Evolutionary conservation across 2,329 filamentous ascomycete species (phyloP).

Genomic region (Alternaria conjuncta): DNA sequence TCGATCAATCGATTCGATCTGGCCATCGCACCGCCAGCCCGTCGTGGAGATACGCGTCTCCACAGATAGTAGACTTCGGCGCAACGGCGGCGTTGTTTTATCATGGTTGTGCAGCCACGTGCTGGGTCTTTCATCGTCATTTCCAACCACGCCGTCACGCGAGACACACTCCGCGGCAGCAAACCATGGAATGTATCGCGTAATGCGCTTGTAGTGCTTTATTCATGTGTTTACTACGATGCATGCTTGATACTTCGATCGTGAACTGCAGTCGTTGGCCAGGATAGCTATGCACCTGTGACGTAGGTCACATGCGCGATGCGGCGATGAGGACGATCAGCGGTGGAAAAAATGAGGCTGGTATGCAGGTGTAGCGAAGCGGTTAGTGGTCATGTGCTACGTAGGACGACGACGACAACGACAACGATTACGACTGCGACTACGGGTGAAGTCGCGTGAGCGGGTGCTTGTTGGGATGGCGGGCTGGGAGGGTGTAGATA

Average conservation of each 20-base stretch:
- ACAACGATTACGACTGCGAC: not conserved
- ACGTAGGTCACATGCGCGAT: not conserved
- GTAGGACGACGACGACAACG: not conserved
- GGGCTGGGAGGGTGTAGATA: not conserved
- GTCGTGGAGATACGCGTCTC: not conserved
- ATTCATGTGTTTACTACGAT: not conserved
- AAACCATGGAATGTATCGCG: not conserved
- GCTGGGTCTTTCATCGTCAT: not conserved
- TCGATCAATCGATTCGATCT: not conserved
- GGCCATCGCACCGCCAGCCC: not conserved
- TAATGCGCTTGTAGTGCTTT: not conserved
- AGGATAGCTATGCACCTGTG: not conserved
- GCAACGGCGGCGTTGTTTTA: not conserved
- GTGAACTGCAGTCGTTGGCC: not conserved
- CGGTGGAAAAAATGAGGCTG: constrained; percentile 3
- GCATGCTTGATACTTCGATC: not conserved
- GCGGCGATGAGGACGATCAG: not conserved
- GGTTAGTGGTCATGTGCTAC: constrained; percentile 2
- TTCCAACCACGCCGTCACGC: not conserved
- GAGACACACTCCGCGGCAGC: not conserved
- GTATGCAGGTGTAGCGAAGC: constrained; percentile 8
- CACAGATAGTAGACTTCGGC: not conserved
- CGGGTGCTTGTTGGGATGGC: not conserved
- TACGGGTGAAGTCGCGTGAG: not conserved
- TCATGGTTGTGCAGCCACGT: not conserved